A percentile compares a stretch with the other conserved stretches of the same genome.
Conservation (phyloP, 2,329 filamentous ascomycete genomes). For the Falciphora oryzae region DNA sequence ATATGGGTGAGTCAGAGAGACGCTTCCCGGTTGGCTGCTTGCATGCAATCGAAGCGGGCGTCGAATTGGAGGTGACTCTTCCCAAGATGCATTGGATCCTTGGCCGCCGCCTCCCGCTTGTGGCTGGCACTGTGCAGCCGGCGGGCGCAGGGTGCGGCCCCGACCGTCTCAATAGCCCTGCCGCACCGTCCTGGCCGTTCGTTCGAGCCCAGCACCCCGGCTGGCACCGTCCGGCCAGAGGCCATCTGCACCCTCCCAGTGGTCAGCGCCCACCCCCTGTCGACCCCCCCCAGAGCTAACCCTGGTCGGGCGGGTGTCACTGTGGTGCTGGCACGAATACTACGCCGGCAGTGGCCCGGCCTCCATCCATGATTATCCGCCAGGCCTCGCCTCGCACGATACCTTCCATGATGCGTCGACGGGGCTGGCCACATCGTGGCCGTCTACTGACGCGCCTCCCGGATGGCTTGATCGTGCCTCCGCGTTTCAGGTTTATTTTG, state of each 20-base stretch:
- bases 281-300: not conserved
- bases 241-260: not conserved
- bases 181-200: not conserved
- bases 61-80: not conserved
- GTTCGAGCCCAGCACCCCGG: not conserved
- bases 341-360: no score
- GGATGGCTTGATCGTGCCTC: conserved; percentile 16
- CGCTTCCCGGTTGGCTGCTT: not conserved
- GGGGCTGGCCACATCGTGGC: conserved; percentile 15
- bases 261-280: no score
- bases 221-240: not conserved
- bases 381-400: conserved; percentile 2
- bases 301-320: not conserved
- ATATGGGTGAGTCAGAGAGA: not conserved
- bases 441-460: conserved; percentile 13
- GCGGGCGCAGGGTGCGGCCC: no score
- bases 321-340: not conserved
- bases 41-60: no score
- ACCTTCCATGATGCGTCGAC: not conserved
- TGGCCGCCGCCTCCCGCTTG: not conserved
- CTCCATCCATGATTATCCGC: not conserved
- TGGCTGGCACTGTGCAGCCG: not conserved
- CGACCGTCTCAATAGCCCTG: no score
- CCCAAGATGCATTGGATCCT: not conserved
- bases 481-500: conserved; percentile 26